Evolutionary conservation across 2,329 filamentous ascomycete genomes (phyloP).

Genomic region (Aspergillus niger): DNA sequence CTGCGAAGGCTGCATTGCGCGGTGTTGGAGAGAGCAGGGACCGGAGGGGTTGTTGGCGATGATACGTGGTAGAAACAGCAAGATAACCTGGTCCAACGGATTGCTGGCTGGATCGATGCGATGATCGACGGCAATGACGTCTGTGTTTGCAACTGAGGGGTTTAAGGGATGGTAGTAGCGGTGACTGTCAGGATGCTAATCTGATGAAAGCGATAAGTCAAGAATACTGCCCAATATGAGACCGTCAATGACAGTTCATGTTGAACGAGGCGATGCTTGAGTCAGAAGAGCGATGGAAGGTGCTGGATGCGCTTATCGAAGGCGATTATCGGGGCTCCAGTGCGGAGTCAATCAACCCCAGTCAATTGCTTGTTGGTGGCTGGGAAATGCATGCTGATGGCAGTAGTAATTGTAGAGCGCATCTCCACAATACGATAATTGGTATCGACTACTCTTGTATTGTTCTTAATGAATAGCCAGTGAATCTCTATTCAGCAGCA

Average conservation of each 20-base stretch:
- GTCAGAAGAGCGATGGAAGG: not conserved
- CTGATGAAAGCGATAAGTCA: not conserved
- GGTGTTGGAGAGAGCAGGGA: not conserved
- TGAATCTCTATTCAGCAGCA: too few species aligned
- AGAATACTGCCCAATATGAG: not conserved
- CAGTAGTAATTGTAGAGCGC: too few species aligned
- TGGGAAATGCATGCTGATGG: too few species aligned
- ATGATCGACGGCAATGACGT: slow-evolving; percentile 8
- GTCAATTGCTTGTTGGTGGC: too few species aligned
- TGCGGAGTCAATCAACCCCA: slow-evolving; percentile 6
- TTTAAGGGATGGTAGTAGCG: not conserved
- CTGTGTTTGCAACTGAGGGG: not conserved
- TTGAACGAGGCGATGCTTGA: not conserved
- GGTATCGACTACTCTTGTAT: not conserved
- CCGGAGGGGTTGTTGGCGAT: not conserved
- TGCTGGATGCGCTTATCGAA: slow-evolving; percentile 8
- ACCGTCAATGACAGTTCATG: not conserved
- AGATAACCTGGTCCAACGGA: not conserved
- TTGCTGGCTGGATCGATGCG: not conserved
- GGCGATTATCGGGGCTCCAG: slow-evolving; percentile 7
- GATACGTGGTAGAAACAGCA: not conserved
- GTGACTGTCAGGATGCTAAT: not conserved
- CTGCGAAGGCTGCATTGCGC: slow-evolving; percentile 28
- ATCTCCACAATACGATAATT: too few species aligned
- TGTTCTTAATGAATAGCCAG: not conserved